phyloP scores from a whole-genome alignment of 2,329 filamentous ascomycete genomes.

The Scortechinia acanthostroma region DNA sequence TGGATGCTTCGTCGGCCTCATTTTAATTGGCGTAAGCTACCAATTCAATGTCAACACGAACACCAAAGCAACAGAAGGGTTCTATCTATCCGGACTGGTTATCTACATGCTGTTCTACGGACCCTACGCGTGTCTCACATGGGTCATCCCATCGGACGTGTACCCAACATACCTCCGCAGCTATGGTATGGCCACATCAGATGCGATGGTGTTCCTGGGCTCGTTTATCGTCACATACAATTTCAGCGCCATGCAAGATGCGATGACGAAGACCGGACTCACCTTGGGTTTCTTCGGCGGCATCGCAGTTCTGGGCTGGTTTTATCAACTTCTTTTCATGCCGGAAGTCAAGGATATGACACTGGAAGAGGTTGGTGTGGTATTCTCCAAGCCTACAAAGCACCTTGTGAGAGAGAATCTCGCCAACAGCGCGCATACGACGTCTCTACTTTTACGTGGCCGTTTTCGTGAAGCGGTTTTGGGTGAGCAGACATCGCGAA shows the following conservation, averaged over 20 bases:
- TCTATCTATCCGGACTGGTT: slow-evolving; percentile 63
- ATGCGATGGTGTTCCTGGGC: slow-evolving; percentile 61
- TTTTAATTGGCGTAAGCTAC: slow-evolving; percentile 61
- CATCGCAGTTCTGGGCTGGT: slow-evolving; percentile 63
- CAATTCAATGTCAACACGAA: not conserved
- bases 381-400: slow-evolving; percentile 57
- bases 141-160: slow-evolving; percentile 62
- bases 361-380: slow-evolving; percentile 65
- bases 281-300: slow-evolving; percentile 69
- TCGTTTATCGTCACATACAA: slow-evolving; percentile 73
- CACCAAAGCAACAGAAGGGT: slow-evolving; percentile 39
- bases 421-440: no score
- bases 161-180: slow-evolving; percentile 67
- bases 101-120: slow-evolving; percentile 66
- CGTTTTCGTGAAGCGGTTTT: no score
- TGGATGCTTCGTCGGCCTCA: slow-evolving; percentile 64
- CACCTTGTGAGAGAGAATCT: no score
- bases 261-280: slow-evolving; percentile 61
- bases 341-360: slow-evolving; percentile 65
- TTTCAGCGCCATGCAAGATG: slow-evolving; percentile 62
- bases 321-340: slow-evolving; percentile 72
- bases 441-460: no score
- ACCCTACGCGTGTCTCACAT: slow-evolving; percentile 56
- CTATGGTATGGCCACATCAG: slow-evolving; percentile 69
- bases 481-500: no score